Base-by-base conservation (phyloP, 225 moss, liverwort and hornwort species). In the Pseudoscleropodium purum region DNA sequence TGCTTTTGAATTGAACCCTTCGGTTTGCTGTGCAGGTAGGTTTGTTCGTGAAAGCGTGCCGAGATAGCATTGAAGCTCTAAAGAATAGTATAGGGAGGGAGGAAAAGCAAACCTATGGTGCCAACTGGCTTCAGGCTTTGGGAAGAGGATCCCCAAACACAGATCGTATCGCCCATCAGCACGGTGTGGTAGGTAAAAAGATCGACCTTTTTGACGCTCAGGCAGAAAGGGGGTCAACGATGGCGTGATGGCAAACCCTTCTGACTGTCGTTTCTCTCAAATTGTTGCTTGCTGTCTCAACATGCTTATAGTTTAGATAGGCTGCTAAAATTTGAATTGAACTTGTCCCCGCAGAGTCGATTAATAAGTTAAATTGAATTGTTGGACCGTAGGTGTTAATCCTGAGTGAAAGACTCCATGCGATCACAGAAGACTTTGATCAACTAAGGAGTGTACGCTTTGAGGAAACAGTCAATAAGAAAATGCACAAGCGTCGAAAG, bases 11-110 rank as follows among this genome's bases (percentile, higher is more conserved):
- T 39, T 31, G 26, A 92, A 72, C 17, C 27, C 19, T 60, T 61
- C 63, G 31, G 49, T 82, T n/a, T 90, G 90, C 27, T 75, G 69
- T 87, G 85, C 93, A 99, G 98, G 96, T 97, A 52, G 96, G 96
- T 89, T 91, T 97, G 94, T 99, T 96, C 77, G 95, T 97, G 86
- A 99, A 97, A 89, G 95, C 99, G 74, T 99, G 99, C 90, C 92
- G 95, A 81, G 95, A 99, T 76, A 96, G 97, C 88, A 97, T 99
- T 88, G 99, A 99, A 80, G 75, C 87, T 43, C 91, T 99, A n/a
- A 97, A 97, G 91, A 93, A 96, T 87, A 95, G 93, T 86, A 96
- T 99, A 89, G 97, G 94, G 83, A 88, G 77, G 61, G 95, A 97
- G 88, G 95, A 95, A 91, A 96, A 94, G 91, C 95, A 91, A 86